Evolutionary conservation across 441 rosid species (phyloP), one percentile per base, ranked within the genome.

Genomic region (Pelargonium myrrhifolium): DNA sequence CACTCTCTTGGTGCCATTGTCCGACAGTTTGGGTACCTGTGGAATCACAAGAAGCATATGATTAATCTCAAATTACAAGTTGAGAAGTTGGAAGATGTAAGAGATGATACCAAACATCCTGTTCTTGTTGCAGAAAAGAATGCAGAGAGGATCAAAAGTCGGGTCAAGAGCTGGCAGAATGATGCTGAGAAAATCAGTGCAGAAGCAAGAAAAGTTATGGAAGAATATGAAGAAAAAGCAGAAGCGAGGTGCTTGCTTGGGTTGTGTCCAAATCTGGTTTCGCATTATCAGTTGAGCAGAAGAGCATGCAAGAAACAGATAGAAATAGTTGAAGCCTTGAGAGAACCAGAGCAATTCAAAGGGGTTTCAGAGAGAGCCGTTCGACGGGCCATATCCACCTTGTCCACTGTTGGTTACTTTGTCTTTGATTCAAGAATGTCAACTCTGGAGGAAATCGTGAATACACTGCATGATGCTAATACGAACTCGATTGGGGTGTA

Each of bases 401-500:
- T 12, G 14, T 11, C 71, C 26, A 6, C 0, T 5, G 62, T 24
- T 51, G 63, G 66, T 2, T 62, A 51, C 14, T 62, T 68, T 65
- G 31, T 1, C 3, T 70, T 73, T 39, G 43, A 39, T 39, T 39
- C 43, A 39, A 6, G 43, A 39, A 39, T 8, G 43, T 39, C 43
- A 39, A 22, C 62, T 17, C 0, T 73, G 47, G 14, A 65, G 9
- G 49, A 55, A 1, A 42, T 80, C 12, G 0, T 70, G 66, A 60
- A 31, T 0, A 72, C 60, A 2, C 9, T 80, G 5, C 17, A 9
- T 6, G 62, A 65, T 26, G 4, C 20, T 9, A 59, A 65, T 21
- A 61, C 65, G 2, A 58, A 55, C n/a, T 42, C 51, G 42, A 47
- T 73, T 14, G 80, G 80, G 12, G 69, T 73, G 11, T 68, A 47